Conservation (phyloP, 2,329 filamentous ascomycete genomes). For the Plectosphaerella plurivora region DNA sequence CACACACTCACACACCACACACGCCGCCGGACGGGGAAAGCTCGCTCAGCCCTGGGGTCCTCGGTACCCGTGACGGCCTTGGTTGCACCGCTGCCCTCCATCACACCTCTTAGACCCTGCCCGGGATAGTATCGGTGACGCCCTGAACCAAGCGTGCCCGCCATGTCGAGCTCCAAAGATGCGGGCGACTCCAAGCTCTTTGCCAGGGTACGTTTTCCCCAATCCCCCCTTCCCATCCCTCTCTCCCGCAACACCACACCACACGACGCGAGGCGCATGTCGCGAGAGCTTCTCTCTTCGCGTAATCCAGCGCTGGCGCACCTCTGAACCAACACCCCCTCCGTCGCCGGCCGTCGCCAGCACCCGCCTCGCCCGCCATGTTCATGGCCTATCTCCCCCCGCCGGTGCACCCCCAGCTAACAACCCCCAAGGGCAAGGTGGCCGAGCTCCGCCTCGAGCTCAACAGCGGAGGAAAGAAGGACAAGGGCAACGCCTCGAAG, state of each 20-base stretch:
- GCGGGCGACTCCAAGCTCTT: conserved; percentile 99
- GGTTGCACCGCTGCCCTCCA: conserved; percentile 1
- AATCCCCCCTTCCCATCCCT: background rate
- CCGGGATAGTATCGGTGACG: background rate
- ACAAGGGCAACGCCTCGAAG: conserved; percentile 92
- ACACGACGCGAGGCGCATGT: background rate
- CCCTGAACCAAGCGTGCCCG: conserved; percentile 14
- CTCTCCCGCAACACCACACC: background rate
- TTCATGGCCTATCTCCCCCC: conserved; percentile 51
- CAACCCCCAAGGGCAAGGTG: conserved; percentile 85
- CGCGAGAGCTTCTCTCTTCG: background rate
- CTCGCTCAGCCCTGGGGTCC: conserved; percentile 4
- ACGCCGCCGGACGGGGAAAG: conserved; percentile 3
- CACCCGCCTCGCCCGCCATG: conserved; percentile 31
- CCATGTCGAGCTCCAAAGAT: conserved; percentile 53
- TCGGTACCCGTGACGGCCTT: background rate
- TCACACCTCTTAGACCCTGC: conserved; percentile 1
- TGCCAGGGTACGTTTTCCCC: conserved; percentile 68
- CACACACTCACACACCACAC: too few relatives aligned
- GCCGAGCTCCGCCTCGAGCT: conserved; percentile 94
- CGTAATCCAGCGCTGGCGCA: background rate
- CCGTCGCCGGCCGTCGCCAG: background rate
- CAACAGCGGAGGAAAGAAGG: conserved; percentile 91
- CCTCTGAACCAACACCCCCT: background rate
- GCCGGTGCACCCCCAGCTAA: conserved; percentile 43